These are phyloP conservation scores for Aspergillus phoenicis DNA, from an alignment of 2,329 filamentous ascomycete species.

Conservation along the genomic window DNA sequence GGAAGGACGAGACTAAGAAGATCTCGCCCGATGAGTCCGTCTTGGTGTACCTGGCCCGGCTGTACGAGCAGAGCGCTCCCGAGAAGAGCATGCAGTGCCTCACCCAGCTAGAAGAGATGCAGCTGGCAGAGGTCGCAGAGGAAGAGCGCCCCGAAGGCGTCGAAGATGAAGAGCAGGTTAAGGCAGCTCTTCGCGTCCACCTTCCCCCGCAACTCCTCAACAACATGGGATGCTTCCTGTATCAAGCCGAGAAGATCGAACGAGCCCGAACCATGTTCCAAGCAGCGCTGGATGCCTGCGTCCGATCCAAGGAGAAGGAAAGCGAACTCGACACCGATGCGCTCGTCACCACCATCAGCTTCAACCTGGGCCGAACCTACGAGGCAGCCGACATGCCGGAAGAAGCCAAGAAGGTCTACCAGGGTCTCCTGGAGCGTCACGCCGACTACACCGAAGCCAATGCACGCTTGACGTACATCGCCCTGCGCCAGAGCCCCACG, in stretches of 20 bases:
- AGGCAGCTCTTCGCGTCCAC: slow-evolving; percentile 68
- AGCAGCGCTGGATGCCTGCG: slow-evolving; percentile 83
- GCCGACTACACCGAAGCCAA: slow-evolving; percentile 90
- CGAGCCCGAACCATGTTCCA: slow-evolving; percentile 86
- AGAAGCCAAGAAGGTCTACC: slow-evolving; percentile 85
- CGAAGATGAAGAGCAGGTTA: slow-evolving; percentile 61
- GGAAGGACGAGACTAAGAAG: slow-evolving; percentile 91
- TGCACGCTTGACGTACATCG: slow-evolving; percentile 86
- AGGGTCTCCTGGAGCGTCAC: slow-evolving; percentile 81
- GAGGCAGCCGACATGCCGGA: slow-evolving; percentile 80
- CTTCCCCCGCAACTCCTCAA: slow-evolving; percentile 90
- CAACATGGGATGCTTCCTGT: slow-evolving; percentile 96
- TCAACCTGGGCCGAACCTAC: slow-evolving; percentile 91
- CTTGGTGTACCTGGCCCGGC: slow-evolving; percentile 82
- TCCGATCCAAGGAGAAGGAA: slow-evolving; percentile 76
- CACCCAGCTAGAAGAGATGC: slow-evolving; percentile 87
- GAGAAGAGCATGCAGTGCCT: slow-evolving; percentile 92
- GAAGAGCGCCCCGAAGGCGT: slow-evolving; percentile 65
- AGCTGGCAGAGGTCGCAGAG: slow-evolving; percentile 74
- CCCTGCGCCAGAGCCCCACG: slow-evolving; percentile 75
- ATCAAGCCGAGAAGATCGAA: slow-evolving; percentile 79
- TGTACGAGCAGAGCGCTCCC: slow-evolving; percentile 83
- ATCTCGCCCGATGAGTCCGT: slow-evolving; percentile 80
- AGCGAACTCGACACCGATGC: slow-evolving; percentile 82
- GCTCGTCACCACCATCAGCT: slow-evolving; percentile 92